Conservation (phyloP, 768 basidiomycete species). For the Galerina marginata region DNA sequence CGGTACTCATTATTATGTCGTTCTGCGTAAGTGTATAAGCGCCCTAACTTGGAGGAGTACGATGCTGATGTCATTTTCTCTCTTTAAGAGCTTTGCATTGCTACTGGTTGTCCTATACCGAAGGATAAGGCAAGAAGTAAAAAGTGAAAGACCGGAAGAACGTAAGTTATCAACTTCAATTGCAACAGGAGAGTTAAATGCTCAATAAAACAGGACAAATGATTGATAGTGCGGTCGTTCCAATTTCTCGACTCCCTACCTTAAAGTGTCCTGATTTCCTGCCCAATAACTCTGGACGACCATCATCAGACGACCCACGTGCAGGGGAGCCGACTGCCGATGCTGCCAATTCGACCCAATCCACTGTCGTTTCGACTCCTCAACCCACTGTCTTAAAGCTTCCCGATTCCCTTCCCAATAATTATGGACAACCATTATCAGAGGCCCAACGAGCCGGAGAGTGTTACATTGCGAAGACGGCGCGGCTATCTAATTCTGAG, state of each 20-base stretch:
- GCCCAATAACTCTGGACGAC: neutral
- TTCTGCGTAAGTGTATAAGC: conserved; percentile 1
- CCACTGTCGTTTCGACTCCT: no score
- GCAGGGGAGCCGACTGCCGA: neutral
- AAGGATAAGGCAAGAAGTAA: neutral
- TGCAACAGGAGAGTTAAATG: no score
- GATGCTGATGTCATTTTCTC: neutral
- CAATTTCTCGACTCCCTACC: neutral
- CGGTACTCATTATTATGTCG: conserved; percentile 11
- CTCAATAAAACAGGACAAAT: neutral
- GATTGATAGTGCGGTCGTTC: neutral
- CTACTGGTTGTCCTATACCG: conserved; percentile 4
- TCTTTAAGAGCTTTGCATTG: conserved; percentile 3
- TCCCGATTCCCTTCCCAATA: no score
- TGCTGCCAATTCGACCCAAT: no score
- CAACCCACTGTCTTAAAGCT: no score
- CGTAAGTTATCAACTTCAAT: neutral
- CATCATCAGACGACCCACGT: neutral
- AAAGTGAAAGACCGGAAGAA: neutral
- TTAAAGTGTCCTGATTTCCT: neutral
- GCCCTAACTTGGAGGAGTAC: neutral
- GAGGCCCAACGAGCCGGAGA: no score
- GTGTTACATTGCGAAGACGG: no score
- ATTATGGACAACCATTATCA: no score
- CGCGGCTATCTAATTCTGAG: no score